Percentiles rank a stretch among this genome's conserved stretches.
These are phyloP conservation scores for Albophoma yamanashiensis DNA, from an alignment of 2,329 filamentous ascomycete species.

Conservation along the genomic window DNA sequence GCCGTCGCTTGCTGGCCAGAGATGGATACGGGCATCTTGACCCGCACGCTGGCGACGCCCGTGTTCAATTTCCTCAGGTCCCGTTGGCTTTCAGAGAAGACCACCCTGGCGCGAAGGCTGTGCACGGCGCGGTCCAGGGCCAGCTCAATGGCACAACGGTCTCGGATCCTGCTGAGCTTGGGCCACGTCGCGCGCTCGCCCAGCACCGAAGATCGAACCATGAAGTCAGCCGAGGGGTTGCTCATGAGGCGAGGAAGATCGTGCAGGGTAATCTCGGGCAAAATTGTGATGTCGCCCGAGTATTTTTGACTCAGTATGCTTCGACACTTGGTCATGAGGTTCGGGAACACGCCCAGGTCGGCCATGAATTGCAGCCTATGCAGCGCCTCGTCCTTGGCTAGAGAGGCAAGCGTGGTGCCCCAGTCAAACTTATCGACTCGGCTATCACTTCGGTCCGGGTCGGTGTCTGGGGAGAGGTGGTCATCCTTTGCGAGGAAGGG, in stretches of 20 bases:
- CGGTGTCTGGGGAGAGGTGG: conserved; percentile 29
- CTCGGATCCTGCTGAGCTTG: conserved; percentile 72
- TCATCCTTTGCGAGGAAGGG: conserved; percentile 75
- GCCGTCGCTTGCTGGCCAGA: conserved; percentile 9
- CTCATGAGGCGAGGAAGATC: conserved; percentile 68
- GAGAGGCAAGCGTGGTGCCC: conserved; percentile 55
- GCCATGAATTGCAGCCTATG: conserved; percentile 72
- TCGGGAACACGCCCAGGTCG: conserved; percentile 73
- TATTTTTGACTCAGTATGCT: conserved; percentile 86
- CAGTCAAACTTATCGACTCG: conserved; percentile 38
- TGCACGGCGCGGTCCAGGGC: conserved; percentile 70
- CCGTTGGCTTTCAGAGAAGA: conserved; percentile 56
- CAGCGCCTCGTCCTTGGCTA: conserved; percentile 70
- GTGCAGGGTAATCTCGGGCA: conserved; percentile 65
- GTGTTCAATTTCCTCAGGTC: conserved; percentile 39
- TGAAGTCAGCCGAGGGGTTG: conserved; percentile 81
- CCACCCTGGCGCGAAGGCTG: conserved; percentile 53
- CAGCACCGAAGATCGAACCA: conserved; percentile 63
- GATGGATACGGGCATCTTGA: conserved; percentile 8
- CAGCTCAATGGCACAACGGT: conserved; percentile 81
- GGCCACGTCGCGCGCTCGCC: conserved; percentile 90
- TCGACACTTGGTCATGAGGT: conserved; percentile 63
- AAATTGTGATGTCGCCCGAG: conserved; percentile 88
- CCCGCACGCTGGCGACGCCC: conserved; percentile 15
- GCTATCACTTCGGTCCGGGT: conserved; percentile 13